Evolutionary conservation across 2,329 filamentous ascomycete species (phyloP).

Genomic region (Chaetomium strumarium): DNA sequence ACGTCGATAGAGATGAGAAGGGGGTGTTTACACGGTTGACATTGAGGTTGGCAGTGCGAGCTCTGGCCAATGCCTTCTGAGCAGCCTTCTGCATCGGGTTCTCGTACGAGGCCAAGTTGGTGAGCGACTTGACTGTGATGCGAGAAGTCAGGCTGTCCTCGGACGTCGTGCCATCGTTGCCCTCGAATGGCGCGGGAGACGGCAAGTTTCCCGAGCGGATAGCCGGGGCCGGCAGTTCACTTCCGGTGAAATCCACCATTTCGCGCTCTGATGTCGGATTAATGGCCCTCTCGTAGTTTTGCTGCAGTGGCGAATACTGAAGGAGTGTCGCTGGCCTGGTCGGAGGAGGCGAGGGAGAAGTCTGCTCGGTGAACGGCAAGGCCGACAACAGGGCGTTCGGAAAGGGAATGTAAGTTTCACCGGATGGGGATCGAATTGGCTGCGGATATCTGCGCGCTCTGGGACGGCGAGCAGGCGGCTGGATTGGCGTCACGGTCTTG

Average conservation of each 20-base stretch:
- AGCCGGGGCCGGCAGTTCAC: constrained; percentile 21
- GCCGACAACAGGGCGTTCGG: constrained; percentile 33
- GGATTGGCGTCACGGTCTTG: constrained; percentile 39
- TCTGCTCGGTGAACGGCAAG: constrained; percentile 30
- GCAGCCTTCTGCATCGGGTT: constrained; percentile 50
- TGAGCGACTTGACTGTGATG: constrained; percentile 42
- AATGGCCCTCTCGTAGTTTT: constrained; percentile 48
- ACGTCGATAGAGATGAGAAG: constrained; percentile 12
- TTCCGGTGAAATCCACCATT: neutral
- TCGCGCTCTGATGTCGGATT: constrained; percentile 32
- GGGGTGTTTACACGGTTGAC: constrained; percentile 18
- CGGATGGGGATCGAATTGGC: constrained; percentile 21
- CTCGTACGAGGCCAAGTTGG: constrained; percentile 50
- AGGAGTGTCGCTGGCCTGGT: constrained; percentile 25
- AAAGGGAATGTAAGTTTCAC: constrained; percentile 32
- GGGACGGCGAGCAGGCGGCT: constrained; percentile 46
- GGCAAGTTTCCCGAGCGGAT: constrained; percentile 28
- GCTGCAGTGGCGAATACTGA: constrained; percentile 47
- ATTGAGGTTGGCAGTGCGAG: constrained; percentile 17
- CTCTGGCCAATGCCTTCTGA: constrained; percentile 37
- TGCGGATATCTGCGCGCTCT: constrained; percentile 39
- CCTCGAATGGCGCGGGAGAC: constrained; percentile 21
- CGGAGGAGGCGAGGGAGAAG: constrained; percentile 22
- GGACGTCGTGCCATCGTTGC: constrained; percentile 26
- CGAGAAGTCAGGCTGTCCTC: constrained; percentile 29